Percentiles rank a stretch among this genome's conserved stretches.
phyloP scores from a whole-genome alignment of 2,329 filamentous ascomycete genomes.

The Epichloe amarillans region DNA sequence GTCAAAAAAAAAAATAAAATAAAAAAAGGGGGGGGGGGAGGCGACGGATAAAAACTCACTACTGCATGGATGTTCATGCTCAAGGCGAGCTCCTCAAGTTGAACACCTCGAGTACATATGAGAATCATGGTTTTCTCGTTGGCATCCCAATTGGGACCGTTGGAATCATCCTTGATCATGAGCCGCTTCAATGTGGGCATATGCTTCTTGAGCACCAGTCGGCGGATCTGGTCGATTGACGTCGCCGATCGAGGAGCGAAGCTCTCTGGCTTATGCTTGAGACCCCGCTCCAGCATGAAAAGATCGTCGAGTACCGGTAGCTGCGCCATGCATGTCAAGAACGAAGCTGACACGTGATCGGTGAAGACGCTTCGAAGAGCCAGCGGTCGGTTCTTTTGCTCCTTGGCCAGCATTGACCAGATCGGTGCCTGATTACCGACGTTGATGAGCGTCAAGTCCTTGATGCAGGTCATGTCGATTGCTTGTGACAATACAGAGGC shows the following conservation, averaged over 20 bases:
- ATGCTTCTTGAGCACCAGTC: conserved; percentile 44
- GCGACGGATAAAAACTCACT: conserved; percentile 24
- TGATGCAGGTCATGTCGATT: conserved; percentile 43
- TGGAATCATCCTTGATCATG: conserved; percentile 44
- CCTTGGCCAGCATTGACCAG: conserved; percentile 42
- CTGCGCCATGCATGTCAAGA: conserved; percentile 39
- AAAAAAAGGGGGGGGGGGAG: too few species aligned
- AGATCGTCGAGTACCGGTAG: conserved; percentile 43
- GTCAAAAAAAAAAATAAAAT: too few species aligned
- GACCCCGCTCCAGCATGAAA: conserved; percentile 41
- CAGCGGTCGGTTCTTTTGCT: conserved; percentile 38
- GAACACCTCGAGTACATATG: conserved; percentile 35
- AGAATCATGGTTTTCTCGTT: conserved; percentile 40
- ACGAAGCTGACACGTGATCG: conserved; percentile 44
- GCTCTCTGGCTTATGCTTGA: conserved; percentile 38
- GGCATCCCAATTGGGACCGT: conserved; percentile 39
- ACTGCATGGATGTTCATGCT: conserved; percentile 40
- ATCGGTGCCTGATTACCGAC: conserved; percentile 48
- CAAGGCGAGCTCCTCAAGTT: conserved; percentile 41
- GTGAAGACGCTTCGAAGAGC: conserved; percentile 46
- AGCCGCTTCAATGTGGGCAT: conserved; percentile 38
- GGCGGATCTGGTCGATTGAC: conserved; percentile 44
- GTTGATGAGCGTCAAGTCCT: conserved; percentile 45
- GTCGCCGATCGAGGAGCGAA: conserved; percentile 36
- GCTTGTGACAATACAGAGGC: conserved; percentile 41